These are phyloP conservation scores for Pycnococcus provasolii DNA, from an alignment of 139 green algal species.

Conservation along the genomic window DNA sequence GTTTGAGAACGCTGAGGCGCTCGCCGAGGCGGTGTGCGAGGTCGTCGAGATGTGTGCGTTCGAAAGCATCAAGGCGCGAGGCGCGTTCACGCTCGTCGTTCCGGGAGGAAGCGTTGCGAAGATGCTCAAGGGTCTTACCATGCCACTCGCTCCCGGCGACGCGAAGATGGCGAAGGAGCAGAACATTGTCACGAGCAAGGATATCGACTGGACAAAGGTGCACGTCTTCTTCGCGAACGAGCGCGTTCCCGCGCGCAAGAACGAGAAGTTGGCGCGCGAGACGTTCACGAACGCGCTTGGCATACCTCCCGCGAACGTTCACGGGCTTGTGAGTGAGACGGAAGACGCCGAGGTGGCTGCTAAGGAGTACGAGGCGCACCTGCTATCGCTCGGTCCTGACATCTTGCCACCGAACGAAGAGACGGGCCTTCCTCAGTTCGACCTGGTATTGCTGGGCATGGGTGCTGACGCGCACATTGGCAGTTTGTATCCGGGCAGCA, in stretches of 20 bases:
- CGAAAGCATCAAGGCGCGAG: constrained; percentile 5
- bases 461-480: constrained; percentile 39
- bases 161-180: no score
- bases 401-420: constrained; percentile 4
- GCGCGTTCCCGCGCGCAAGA: constrained; percentile 12
- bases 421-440: constrained; percentile 24
- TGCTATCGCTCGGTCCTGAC: background rate
- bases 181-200: background rate
- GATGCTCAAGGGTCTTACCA: background rate
- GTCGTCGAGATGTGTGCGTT: constrained; percentile 8
- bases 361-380: constrained; percentile 3
- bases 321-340: background rate
- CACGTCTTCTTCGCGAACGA: constrained; percentile 32
- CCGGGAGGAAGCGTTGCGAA: constrained; percentile 22
- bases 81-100: constrained; percentile 12
- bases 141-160: no score
- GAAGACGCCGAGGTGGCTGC: background rate
- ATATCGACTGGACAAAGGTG: constrained; percentile 21
- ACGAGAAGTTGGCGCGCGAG: constrained; percentile 11
- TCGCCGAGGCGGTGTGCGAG: constrained; percentile 7
- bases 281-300: background rate
- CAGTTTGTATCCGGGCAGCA: constrained; percentile 26
- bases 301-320: constrained; percentile 3
- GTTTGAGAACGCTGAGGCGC: no score
- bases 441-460: constrained; percentile 41